Percentiles rank a stretch among this genome's conserved stretches.
phyloP scores from a whole-genome alignment of 2,329 filamentous ascomycete genomes.

The Blastomyces percursus region DNA sequence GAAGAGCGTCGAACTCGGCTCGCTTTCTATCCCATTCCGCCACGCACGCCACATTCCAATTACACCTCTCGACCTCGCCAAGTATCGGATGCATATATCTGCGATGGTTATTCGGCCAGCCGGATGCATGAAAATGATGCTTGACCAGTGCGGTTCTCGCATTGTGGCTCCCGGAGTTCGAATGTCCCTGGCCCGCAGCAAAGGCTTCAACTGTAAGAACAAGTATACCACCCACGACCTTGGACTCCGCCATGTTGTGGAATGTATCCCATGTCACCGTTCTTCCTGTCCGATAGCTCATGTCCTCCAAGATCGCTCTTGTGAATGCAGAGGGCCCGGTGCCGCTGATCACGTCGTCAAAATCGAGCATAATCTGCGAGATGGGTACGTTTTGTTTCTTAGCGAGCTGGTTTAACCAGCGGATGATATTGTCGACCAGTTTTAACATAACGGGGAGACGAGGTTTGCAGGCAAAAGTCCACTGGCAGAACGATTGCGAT shows the following conservation, averaged over 20 bases:
- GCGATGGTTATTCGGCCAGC: conserved; percentile 57
- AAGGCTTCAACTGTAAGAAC: conserved; percentile 62
- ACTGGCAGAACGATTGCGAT: conserved; percentile 61
- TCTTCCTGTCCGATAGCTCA: conserved; percentile 41
- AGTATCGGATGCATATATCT: conserved; percentile 58
- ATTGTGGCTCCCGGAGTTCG: conserved; percentile 59
- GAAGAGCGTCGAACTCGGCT: conserved; percentile 47
- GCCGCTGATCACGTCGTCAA: conserved; percentile 62
- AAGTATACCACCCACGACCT: conserved; percentile 52
- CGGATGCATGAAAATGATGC: conserved; percentile 64
- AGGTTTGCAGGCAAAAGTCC: conserved; percentile 63
- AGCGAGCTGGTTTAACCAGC: conserved; percentile 52
- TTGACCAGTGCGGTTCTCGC: conserved; percentile 56
- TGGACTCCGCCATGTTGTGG: conserved; percentile 56
- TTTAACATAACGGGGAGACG: conserved; percentile 56
- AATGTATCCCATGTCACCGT: conserved; percentile 52
- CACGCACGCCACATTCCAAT: conserved; percentile 57
- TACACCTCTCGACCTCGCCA: conserved; percentile 59
- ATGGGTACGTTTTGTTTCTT: conserved; percentile 49
- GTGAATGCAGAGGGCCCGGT: conserved; percentile 63
- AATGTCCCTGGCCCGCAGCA: conserved; percentile 62
- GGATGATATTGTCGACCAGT: conserved; percentile 57
- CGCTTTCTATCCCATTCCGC: conserved; percentile 55
- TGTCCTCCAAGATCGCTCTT: conserved; percentile 51
- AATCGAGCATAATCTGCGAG: conserved; percentile 53